A percentile compares a stretch with the other conserved stretches of the same genome.
Evolutionary conservation across 2,329 filamentous ascomycete genomes (phyloP).

Genomic region (Exserohilum rostratum): DNA sequence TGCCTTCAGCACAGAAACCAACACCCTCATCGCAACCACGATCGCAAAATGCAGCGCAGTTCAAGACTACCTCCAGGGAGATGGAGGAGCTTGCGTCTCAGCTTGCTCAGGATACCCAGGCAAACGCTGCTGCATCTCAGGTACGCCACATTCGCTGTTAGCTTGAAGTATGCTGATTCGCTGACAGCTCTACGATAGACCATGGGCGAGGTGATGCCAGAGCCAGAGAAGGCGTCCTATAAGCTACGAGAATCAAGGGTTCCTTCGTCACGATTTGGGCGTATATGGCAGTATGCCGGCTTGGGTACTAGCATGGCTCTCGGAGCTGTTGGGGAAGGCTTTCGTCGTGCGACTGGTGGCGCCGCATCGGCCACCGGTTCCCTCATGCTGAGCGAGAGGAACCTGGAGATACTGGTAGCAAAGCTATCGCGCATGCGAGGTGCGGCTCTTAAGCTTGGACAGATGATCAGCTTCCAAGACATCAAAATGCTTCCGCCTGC

Average conservation of each 20-base stretch:
- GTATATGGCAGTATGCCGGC: conserved; percentile 93
- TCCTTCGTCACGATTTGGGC: conserved; percentile 82
- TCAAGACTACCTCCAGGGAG: conserved; percentile 39
- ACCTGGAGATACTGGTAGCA: conserved; percentile 90
- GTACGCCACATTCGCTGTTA: conserved; percentile 22
- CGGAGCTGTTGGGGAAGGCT: conserved; percentile 82
- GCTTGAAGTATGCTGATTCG: conserved; percentile 48
- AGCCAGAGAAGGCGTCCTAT: conserved; percentile 57
- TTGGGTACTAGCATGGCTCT: conserved; percentile 95
- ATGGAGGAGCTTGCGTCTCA: conserved; percentile 56
- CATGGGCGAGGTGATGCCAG: conserved; percentile 30
- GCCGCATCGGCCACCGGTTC: conserved; percentile 67
- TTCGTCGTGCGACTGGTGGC: conserved; percentile 79
- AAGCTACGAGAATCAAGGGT: conserved; percentile 87
- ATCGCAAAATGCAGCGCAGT: conserved; percentile 15
- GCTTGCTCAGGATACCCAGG: conserved; percentile 52
- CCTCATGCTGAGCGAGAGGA: conserved; percentile 82
- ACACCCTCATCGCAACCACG: conserved; percentile 17
- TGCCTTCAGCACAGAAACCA: conserved; percentile 13
- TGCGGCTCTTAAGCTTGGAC: conserved; percentile 93
- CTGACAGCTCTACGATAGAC: conserved; percentile 53
- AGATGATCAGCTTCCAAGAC: conserved; percentile 99
- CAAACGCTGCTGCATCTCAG: conserved; percentile 34
- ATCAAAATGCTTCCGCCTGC: conserved; percentile 88
- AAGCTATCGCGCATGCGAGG: conserved; percentile 96